These are phyloP conservation scores for Phoenix dactylifera DNA, from an alignment of 176 grass and related monocot species.

Conservation along the genomic window DNA sequence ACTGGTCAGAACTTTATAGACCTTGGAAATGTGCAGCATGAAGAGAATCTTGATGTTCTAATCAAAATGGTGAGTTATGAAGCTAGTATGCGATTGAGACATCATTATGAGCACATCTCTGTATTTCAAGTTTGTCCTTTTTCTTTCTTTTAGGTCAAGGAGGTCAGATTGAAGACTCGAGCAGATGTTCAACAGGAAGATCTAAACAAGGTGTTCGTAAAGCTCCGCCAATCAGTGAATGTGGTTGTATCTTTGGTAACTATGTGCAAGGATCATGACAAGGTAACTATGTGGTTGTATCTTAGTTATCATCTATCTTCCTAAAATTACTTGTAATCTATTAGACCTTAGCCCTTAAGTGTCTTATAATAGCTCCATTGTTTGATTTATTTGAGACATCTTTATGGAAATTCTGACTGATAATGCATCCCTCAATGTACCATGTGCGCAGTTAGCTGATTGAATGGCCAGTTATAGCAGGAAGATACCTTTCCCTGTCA, in stretches of 20 bases:
- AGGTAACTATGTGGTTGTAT: slow-evolving; percentile 22
- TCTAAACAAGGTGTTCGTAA: slow-evolving; percentile 32
- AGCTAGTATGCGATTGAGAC: not conserved
- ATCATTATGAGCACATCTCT: not conserved
- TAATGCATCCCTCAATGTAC: no score
- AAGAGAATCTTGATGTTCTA: slow-evolving; percentile 68
- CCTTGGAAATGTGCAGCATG: slow-evolving; percentile 49
- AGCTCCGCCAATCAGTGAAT: slow-evolving; percentile 51
- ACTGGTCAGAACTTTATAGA: slow-evolving; percentile 15
- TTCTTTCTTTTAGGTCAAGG: slow-evolving; percentile 54
- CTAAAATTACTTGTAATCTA: no score
- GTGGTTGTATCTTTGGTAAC: slow-evolving; percentile 58
- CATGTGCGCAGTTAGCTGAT: no score
- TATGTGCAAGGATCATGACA: slow-evolving; percentile 54
- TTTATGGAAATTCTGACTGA: no score
- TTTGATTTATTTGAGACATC: no score
- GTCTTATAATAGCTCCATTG: no score
- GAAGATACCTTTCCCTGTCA: no score
- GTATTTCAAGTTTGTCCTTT: not conserved
- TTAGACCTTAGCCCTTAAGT: no score
- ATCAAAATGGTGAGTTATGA: slow-evolving; percentile 52
- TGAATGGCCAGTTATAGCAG: no score
- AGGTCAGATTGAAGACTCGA: slow-evolving; percentile 44
- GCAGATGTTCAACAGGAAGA: slow-evolving; percentile 34
- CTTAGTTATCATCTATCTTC: no score